Base-by-base conservation (phyloP, 805 yeast genomes). In the Candida tibetensis region DNA sequence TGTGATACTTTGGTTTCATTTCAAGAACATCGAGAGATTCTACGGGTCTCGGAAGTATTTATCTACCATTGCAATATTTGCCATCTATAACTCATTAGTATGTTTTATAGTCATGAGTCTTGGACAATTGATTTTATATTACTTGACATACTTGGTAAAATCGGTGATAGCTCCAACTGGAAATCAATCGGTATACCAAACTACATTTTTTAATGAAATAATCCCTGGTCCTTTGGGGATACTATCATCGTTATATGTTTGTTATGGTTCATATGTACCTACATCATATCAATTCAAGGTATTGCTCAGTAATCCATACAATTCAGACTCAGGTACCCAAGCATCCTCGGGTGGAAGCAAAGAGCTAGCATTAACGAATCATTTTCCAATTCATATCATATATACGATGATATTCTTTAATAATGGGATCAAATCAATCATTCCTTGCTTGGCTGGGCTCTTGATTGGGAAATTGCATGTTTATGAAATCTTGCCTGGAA, bases 31-130 rank as follows among this genome's bases (percentile, higher is more conserved):
- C 36, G 88, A 81, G 57, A 54, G 86, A 35, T 57, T 75, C 34
- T 71, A 71, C 50, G 86, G 86, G 1, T 70, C 81, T 9, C 56
- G 71, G 32, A 77, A 76, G 47, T 77, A 77, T 46, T 46, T 76
- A 8, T 70, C 78, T 26, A 49, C 76, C 12, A 51, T 80, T 2
- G 38, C 67, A 1, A 47, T 78, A 28, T 59, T 74, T 26, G 66
- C 66, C 17, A 12, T 71, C 2, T 81, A 79, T 60, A 80, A 79
- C 41, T 56, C 73, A 1, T 42, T 69, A 4, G 48, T 61, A 6
- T 55, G 72, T 4, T 55, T 68, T 9, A 27, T 66, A 1, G 39
- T 70, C 26, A 66, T 71, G 58, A 62, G 69, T 34, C 21, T 76
- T 13, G 78, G 76, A 42, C 73, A 69, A 40, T 42, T 64, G 30